These are phyloP conservation scores for Psophocarpus tetragonolobus DNA, from an alignment of 306 rosid genomes.

Conservation along the genomic window DNA sequence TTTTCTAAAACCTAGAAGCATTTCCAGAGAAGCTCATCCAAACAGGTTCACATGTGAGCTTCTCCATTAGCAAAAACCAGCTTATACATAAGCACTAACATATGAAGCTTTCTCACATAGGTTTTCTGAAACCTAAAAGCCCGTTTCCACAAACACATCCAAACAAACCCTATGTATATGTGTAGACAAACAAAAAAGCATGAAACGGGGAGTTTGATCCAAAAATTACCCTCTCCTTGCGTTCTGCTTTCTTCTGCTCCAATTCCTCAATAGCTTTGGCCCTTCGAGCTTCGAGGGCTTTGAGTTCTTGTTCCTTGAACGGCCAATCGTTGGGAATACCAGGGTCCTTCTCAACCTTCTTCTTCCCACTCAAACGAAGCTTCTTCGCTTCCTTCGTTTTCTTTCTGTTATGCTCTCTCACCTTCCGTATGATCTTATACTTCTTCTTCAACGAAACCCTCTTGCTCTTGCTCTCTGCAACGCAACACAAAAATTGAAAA, in stretches of 20 bases:
- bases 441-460: slow-evolving; percentile 81
- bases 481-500: not conserved
- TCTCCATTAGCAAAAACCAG: too few relatives aligned
- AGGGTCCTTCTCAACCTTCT: slow-evolving; percentile 91
- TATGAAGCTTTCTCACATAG: too few relatives aligned
- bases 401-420: slow-evolving; percentile 83
- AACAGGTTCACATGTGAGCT: too few relatives aligned
- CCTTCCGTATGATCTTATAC: slow-evolving; percentile 80
- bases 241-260: slow-evolving; percentile 86
- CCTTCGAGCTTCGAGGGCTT: slow-evolving; percentile 83
- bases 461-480: slow-evolving; percentile 96
- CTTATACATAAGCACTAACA: too few relatives aligned
- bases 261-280: slow-evolving; percentile 68
- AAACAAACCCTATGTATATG: too few relatives aligned
- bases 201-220: not conserved
- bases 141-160: too few relatives aligned
- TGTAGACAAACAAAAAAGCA: not conserved
- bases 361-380: slow-evolving; percentile 55
- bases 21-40: too few relatives aligned
- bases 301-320: slow-evolving; percentile 93
- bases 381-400: slow-evolving; percentile 93
- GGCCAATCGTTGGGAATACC: slow-evolving; percentile 99
- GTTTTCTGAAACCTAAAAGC: too few relatives aligned
- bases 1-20: too few relatives aligned
- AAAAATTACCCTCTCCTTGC: slow-evolving; percentile 84